A percentile compares a stretch with the other conserved stretches of the same genome.
Evolutionary conservation across 2,329 filamentous ascomycete species (phyloP).

Genomic region (Didymella glomerata): DNA sequence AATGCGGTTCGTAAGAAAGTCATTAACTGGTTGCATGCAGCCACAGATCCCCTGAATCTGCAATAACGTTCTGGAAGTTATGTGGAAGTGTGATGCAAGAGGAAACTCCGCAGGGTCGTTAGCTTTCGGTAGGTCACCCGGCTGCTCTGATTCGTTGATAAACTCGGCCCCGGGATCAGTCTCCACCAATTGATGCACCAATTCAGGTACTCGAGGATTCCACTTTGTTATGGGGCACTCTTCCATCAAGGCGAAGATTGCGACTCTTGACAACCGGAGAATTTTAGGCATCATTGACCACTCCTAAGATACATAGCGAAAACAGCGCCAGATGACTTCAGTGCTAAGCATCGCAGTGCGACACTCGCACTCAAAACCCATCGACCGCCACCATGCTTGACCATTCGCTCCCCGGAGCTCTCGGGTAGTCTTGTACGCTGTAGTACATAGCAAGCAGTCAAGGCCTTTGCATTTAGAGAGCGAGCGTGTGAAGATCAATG

Average conservation of each 20-base stretch:
- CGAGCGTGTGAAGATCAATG: no score
- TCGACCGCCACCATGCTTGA: constrained; percentile 3
- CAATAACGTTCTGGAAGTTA: neutral
- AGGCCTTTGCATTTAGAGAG: no score
- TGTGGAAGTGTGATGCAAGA: neutral
- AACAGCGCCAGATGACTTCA: neutral
- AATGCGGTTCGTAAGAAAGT: constrained; percentile 1
- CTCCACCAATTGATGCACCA: neutral
- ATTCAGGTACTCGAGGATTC: neutral
- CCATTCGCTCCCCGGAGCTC: neutral
- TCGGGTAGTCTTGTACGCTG: neutral
- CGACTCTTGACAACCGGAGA: neutral
- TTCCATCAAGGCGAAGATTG: neutral
- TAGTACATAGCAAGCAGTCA: constrained; percentile 10
- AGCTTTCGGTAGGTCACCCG: constrained; percentile 12
- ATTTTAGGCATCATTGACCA: neutral
- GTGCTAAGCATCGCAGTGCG: neutral
- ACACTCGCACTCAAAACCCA: neutral
- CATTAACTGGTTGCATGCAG: constrained; percentile 6
- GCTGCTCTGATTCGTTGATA: constrained; percentile 7
- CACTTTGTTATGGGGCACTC: neutral
- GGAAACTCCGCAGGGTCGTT: constrained; percentile 3
- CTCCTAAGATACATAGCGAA: neutral
- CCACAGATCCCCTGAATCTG: neutral
- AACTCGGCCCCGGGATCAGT: neutral